A percentile compares a stretch with the other conserved stretches of the same genome.
Conservation (phyloP, 2,329 filamentous ascomycete species). For the Xylogone sp. region DNA sequence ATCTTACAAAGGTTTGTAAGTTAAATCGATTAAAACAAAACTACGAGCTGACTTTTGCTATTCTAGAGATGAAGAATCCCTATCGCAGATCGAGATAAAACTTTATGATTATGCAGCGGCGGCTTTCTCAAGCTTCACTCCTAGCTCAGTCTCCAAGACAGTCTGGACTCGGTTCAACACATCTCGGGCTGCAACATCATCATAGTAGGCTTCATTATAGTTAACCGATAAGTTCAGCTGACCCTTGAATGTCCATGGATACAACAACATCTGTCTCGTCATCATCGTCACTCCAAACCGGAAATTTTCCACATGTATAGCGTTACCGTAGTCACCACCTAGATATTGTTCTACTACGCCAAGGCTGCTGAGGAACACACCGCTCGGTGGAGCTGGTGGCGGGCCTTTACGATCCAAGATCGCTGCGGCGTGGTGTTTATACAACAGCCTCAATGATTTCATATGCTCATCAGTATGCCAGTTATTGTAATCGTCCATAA, state of each 20-base stretch:
- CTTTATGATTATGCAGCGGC: too few species aligned
- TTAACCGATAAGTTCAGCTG: slow-evolving; percentile 12
- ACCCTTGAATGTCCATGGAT: slow-evolving; percentile 13
- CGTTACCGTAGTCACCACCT: not conserved
- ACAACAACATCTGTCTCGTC: slow-evolving; percentile 14
- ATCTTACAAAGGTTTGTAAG: too few species aligned
- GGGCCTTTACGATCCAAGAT: slow-evolving; percentile 6
- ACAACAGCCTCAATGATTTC: slow-evolving; percentile 6
- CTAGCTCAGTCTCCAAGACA: not conserved
- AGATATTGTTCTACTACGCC: slow-evolving; percentile 10
- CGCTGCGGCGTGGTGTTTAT: slow-evolving; percentile 5
- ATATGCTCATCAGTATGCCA: slow-evolving; percentile 8
- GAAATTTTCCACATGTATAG: slow-evolving; percentile 5
- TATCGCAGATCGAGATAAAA: too few species aligned
- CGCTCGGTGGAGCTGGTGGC: slow-evolving; percentile 9
- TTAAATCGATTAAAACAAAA: too few species aligned
- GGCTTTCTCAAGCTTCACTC: not conserved
- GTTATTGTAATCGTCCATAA: slow-evolving; percentile 8
- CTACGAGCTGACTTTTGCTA: too few species aligned
- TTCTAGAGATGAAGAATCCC: too few species aligned
- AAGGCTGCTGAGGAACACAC: slow-evolving; percentile 10
- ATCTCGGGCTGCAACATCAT: not conserved
- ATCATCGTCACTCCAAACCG: slow-evolving; percentile 14
- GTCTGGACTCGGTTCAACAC: not conserved
- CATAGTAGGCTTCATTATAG: slow-evolving; percentile 14